Evolutionary conservation across 2,329 filamentous ascomycete genomes (phyloP), one percentile per base, ranked within the genome.

Genomic region (Emericellopsis cladophorae): DNA sequence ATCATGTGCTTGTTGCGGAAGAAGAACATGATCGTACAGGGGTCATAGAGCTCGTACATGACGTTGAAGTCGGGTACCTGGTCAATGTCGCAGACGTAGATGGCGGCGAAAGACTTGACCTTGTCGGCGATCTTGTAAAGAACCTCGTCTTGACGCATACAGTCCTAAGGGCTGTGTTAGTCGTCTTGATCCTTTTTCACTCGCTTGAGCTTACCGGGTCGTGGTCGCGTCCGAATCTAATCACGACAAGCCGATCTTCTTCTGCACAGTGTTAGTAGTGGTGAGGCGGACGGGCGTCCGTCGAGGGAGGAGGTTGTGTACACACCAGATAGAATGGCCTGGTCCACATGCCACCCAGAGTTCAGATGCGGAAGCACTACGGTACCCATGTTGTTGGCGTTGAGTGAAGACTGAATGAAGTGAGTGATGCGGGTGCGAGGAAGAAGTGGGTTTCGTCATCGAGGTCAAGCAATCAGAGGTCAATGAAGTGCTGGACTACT

Each of bases 1-100:
- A 93, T 94, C 79, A 96, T 96, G 65, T 95, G 88, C 61, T 98
- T 98, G 61, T 98, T 98, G 46, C 90, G 79, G 70, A 89, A 95
- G 72, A 95, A 95, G 70, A 71, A 94, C 84, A 95, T 95, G 62
- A 96, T 80, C 4, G 92, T 94, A 66, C 89, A 86, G 1, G 88
- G 80, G 57, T 98, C 85, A 68, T 92, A 89, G 6, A 89, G 70
- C 57, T 88, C 79, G 70, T 95, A 95, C 90, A 96, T 96, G 54
- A 84, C 78, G 59, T 92, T 95, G 69, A 95, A 95, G 60, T 94
- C 87, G 42, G 85, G 84, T 5, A 94, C 84, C 59, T 88, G 74
- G 56, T 94, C 85, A 53, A 93, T 81, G 59, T 96, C 89, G 72
- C 89, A 95, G 40, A 93, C 75, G 64, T 96, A 96, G 59, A 96